Evolutionary conservation across 495 filamentous ascomycete genomes (phyloP).

Genomic region (Sphaerosporella brunnea): DNA sequence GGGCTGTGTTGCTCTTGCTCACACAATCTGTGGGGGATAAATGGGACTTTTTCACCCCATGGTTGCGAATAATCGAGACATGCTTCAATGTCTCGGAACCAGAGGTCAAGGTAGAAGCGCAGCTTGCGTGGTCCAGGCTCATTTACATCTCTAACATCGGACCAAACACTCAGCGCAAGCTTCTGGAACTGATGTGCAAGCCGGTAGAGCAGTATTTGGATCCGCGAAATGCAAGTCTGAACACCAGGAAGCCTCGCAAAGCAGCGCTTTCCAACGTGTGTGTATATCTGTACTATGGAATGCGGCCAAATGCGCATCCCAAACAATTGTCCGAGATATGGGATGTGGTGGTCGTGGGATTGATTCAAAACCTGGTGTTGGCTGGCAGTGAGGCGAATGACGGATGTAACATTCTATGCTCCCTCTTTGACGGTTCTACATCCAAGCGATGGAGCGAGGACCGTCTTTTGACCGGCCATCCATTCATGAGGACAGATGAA

Average conservation of each 20-base stretch:
- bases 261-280: slow-evolving; percentile 51
- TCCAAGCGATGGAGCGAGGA: slow-evolving; percentile 55
- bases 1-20: slow-evolving; percentile 64
- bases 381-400: slow-evolving; percentile 29
- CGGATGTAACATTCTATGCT: slow-evolving; percentile 46
- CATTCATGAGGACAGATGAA: slow-evolving; percentile 45
- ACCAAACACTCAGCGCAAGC: slow-evolving; percentile 38
- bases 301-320: slow-evolving; percentile 46
- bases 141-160: slow-evolving; percentile 50
- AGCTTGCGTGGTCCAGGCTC: slow-evolving; percentile 67
- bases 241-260: slow-evolving; percentile 36
- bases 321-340: slow-evolving; percentile 57
- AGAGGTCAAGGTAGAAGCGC: slow-evolving; percentile 54
- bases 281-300: slow-evolving; percentile 69
- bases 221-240: slow-evolving; percentile 40
- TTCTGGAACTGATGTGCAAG: slow-evolving; percentile 48
- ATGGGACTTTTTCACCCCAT: slow-evolving; percentile 56
- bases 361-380: slow-evolving; percentile 34
- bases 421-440: slow-evolving; percentile 48
- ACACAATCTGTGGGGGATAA: slow-evolving; percentile 40
- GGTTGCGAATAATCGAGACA: slow-evolving; percentile 56
- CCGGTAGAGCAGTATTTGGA: slow-evolving; percentile 55
- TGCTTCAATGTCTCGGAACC: slow-evolving; percentile 71
- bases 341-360: slow-evolving; percentile 49
- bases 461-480: slow-evolving; percentile 38